Percentiles rank a stretch among this genome's conserved stretches.
These are phyloP conservation scores for Cladosporium colombiae DNA, from an alignment of 2,329 filamentous ascomycete species.

Conservation along the genomic window DNA sequence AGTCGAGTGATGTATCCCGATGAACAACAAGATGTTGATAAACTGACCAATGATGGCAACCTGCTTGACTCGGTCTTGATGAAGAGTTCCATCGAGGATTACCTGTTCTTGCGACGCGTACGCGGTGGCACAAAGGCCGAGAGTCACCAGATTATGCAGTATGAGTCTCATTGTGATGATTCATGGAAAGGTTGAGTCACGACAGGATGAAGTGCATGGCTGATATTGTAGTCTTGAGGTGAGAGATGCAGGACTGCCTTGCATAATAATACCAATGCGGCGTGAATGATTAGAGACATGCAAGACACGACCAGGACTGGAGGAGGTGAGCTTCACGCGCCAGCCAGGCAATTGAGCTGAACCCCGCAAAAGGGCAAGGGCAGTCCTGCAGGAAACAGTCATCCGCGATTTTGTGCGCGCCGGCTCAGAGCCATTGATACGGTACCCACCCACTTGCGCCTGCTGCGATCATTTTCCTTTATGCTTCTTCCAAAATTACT, in stretches of 20 bases:
- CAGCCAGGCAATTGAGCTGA: neutral
- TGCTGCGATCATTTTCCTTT: slow-evolving; percentile 17
- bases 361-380: slow-evolving; percentile 13
- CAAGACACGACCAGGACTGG: neutral
- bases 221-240: neutral
- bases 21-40: neutral
- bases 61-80: neutral
- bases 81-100: neutral
- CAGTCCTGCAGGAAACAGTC: slow-evolving; percentile 14
- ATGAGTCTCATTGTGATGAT: neutral
- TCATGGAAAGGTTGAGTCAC: neutral
- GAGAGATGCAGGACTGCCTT: neutral
- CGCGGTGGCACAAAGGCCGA: neutral
- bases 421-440: slow-evolving; percentile 17
- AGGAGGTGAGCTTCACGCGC: neutral
- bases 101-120: slow-evolving; percentile 9
- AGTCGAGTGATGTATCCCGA: neutral
- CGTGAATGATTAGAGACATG: neutral
- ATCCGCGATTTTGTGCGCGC: slow-evolving; percentile 16
- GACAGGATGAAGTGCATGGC: neutral
- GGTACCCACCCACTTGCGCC: slow-evolving; percentile 15
- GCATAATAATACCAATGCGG: neutral
- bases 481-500: slow-evolving; percentile 15
- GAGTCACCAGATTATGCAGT: neutral
- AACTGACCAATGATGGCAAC: slow-evolving; percentile 19